Conservation (phyloP, 2,329 filamentous ascomycete genomes). For the Mycosphaerella arachidis region DNA sequence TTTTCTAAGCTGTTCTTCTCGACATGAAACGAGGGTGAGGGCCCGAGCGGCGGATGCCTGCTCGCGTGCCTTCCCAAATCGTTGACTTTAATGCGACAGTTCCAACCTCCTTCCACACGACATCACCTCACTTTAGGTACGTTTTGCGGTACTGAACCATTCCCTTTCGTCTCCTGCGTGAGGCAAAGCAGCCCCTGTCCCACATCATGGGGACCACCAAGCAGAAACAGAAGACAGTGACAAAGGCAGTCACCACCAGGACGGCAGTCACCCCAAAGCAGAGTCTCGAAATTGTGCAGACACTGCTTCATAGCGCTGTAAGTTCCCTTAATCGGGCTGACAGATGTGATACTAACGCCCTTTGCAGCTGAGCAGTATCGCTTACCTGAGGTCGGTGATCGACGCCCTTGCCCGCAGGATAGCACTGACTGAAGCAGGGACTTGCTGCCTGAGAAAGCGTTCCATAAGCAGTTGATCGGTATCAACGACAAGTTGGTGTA, state of each 20-base stretch:
- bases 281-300: conserved; percentile 46
- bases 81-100: no score
- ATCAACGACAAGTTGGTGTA: conserved; percentile 27
- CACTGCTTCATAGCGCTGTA: conserved; percentile 45
- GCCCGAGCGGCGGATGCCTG: conserved; percentile 1
- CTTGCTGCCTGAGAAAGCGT: conserved; percentile 33
- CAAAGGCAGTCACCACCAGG: conserved; percentile 25
- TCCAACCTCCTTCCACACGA: neutral
- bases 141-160: no score
- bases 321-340: conserved; percentile 20
- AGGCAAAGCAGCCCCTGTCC: neutral
- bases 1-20: neutral
- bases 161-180: no score
- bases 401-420: neutral
- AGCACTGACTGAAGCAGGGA: conserved; percentile 18
- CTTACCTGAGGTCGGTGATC: conserved; percentile 28
- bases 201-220: conserved; percentile 22
- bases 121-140: neutral
- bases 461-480: conserved; percentile 29
- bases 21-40: neutral
- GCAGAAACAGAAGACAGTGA: conserved; percentile 19
- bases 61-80: neutral
- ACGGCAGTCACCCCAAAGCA: conserved; percentile 38
- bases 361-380: conserved; percentile 34
- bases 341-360: conserved; percentile 1